A percentile compares a stretch with the other conserved stretches of the same genome.
Conservation (phyloP, 2,329 filamentous ascomycete species). For the Fusarium continuum region DNA sequence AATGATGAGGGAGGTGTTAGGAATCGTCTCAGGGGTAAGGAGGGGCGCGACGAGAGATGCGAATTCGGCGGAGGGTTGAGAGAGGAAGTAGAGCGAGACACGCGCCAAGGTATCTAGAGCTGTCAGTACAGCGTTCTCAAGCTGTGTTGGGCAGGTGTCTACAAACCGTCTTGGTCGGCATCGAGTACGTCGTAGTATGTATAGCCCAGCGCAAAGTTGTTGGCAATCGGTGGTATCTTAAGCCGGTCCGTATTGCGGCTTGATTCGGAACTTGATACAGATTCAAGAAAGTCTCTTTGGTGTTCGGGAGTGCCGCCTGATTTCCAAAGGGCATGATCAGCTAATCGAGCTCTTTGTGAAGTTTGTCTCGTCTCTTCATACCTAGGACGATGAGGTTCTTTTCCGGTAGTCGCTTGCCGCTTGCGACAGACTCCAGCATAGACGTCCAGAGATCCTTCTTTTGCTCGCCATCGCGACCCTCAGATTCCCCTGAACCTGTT, state of each 20-base stretch:
- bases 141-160: background rate
- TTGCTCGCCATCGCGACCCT: slow-evolving; percentile 70
- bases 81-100: slow-evolving; percentile 87
- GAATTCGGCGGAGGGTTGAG: slow-evolving; percentile 85
- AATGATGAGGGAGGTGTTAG: slow-evolving; percentile 87
- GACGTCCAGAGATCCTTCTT: slow-evolving; percentile 95
- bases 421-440: slow-evolving; percentile 90
- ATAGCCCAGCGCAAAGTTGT: slow-evolving; percentile 91
- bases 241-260: slow-evolving; percentile 64
- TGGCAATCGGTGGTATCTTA: slow-evolving; percentile 82
- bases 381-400: slow-evolving; percentile 91
- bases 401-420: slow-evolving; percentile 87
- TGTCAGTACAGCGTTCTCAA: slow-evolving; percentile 30
- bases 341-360: slow-evolving; percentile 14
- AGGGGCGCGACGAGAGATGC: slow-evolving; percentile 84
- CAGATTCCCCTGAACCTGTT: slow-evolving; percentile 62
- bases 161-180: slow-evolving; percentile 86
- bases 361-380: slow-evolving; percentile 50
- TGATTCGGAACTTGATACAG: slow-evolving; percentile 63
- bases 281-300: slow-evolving; percentile 84
- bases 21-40: slow-evolving; percentile 82
- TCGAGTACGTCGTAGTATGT: slow-evolving; percentile 96
- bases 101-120: slow-evolving; percentile 86
- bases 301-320: slow-evolving; percentile 82
- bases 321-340: slow-evolving; percentile 43